These are phyloP conservation scores for Emergomyces orientalis DNA, from an alignment of 2,329 filamentous ascomycete species.

Conservation along the genomic window DNA sequence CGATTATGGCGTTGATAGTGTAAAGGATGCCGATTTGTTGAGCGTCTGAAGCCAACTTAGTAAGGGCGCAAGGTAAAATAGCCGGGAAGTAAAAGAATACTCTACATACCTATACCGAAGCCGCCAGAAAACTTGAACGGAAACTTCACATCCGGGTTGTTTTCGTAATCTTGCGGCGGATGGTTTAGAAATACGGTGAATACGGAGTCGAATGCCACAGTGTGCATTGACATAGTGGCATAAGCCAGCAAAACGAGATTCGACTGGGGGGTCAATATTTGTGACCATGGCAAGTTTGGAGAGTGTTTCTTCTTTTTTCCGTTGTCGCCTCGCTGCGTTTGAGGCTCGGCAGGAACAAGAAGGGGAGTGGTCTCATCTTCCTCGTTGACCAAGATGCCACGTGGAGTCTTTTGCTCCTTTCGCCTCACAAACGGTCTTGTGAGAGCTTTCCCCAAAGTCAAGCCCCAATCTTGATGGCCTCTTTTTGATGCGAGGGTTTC, in stretches of 20 bases:
- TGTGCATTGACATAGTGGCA: constrained; percentile 70
- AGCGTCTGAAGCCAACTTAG: constrained; percentile 40
- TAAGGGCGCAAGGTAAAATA: background rate
- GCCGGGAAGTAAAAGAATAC: background rate
- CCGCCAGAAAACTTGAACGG: constrained; percentile 78
- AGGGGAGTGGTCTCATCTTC: constrained; percentile 28
- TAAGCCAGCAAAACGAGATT: constrained; percentile 68
- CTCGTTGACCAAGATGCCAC: constrained; percentile 13
- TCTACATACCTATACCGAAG: constrained; percentile 52
- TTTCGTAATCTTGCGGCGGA: constrained; percentile 46
- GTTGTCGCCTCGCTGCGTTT: constrained; percentile 12
- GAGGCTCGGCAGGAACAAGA: constrained; percentile 20
- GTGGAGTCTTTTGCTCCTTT: constrained; percentile 16
- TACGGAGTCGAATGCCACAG: constrained; percentile 75
- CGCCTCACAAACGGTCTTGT: constrained; percentile 30
- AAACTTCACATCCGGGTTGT: constrained; percentile 49
- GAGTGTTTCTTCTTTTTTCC: constrained; percentile 28
- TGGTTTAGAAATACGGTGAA: constrained; percentile 84
- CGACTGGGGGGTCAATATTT: constrained; percentile 67
- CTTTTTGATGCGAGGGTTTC: constrained; percentile 73
- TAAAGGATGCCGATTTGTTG: constrained; percentile 76
- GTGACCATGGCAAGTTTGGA: constrained; percentile 34
- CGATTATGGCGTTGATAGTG: constrained; percentile 68
- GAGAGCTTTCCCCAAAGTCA: constrained; percentile 62
- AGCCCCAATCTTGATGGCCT: constrained; percentile 61